Evolutionary conservation across 768 basidiomycete genomes (phyloP).

Genomic region (Russula olivacea): DNA sequence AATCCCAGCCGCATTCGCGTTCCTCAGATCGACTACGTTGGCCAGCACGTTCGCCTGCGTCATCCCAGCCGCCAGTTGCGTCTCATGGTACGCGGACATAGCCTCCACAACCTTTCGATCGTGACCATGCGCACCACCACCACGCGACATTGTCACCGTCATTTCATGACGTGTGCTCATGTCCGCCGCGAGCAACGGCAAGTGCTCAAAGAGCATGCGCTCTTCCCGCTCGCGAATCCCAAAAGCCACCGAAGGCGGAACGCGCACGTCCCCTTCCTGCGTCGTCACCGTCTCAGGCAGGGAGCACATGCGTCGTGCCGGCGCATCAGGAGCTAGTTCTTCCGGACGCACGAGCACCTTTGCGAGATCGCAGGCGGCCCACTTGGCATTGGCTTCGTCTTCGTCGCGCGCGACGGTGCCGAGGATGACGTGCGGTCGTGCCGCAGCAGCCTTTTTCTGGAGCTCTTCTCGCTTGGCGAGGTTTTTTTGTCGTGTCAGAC

Average conservation of each 20-base stretch:
- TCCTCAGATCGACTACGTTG: slow-evolving; percentile 72
- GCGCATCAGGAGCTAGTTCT: slow-evolving; percentile 13
- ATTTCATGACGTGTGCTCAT: slow-evolving; percentile 8
- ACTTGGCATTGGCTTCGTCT: slow-evolving; percentile 45
- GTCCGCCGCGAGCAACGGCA: slow-evolving; percentile 50
- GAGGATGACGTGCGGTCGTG: slow-evolving; percentile 62
- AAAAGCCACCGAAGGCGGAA: slow-evolving; percentile 55
- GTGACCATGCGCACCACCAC: neutral
- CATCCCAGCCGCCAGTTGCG: slow-evolving; percentile 35
- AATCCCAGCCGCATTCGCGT: slow-evolving; percentile 83
- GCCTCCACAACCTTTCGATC: neutral
- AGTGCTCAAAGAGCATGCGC: slow-evolving; percentile 55
- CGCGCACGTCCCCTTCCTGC: slow-evolving; percentile 32
- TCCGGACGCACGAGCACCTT: slow-evolving; percentile 39
- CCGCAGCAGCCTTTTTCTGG: slow-evolving; percentile 34
- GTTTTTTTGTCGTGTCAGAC: slow-evolving; percentile 40
- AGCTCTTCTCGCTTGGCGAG: slow-evolving; percentile 43
- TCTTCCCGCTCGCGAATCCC: slow-evolving; percentile 59
- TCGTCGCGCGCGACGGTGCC: slow-evolving; percentile 64
- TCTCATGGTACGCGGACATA: slow-evolving; percentile 18
- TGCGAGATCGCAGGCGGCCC: slow-evolving; percentile 62
- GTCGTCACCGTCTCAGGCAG: neutral
- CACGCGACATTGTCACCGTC: neutral
- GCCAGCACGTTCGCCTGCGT: slow-evolving; percentile 54
- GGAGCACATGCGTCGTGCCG: neutral